These are phyloP conservation scores for Calonectria pteridis DNA, from an alignment of 2,329 filamentous ascomycete genomes.

Conservation along the genomic window DNA sequence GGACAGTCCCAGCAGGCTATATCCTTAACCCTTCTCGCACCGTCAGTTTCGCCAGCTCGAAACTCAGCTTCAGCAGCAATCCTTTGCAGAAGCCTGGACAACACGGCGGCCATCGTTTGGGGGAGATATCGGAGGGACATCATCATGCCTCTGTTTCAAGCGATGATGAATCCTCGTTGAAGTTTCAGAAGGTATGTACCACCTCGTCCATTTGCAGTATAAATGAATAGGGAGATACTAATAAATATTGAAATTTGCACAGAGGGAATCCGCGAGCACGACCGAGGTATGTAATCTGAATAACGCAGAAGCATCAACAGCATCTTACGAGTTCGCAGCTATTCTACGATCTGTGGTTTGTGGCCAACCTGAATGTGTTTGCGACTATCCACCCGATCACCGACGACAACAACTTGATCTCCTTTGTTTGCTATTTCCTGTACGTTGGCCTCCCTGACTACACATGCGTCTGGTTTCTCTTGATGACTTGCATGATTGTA, in stretches of 20 bases:
- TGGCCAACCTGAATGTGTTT: background rate
- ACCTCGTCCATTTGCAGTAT: background rate
- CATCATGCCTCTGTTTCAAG: background rate
- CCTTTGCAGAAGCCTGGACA: background rate
- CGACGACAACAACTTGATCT: background rate
- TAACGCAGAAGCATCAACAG: too few species aligned
- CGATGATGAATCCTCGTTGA: background rate
- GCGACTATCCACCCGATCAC: background rate
- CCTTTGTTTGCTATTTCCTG: background rate
- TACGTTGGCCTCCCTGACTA: background rate
- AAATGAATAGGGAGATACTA: too few species aligned
- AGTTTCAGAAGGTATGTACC: background rate
- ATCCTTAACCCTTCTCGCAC: background rate
- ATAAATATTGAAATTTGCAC: background rate
- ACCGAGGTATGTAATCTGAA: background rate
- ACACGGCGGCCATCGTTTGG: background rate
- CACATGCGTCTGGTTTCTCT: background rate
- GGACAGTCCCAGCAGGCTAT: background rate
- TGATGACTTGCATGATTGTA: background rate
- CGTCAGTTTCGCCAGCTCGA: background rate
- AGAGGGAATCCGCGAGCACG: background rate
- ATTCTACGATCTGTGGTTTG: constrained; percentile 1
- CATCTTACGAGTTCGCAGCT: background rate
- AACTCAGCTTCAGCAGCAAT: background rate
- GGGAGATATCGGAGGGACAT: background rate